These are phyloP conservation scores for Adiantum capillusveneris DNA, from an alignment of 75 land plant species.

Conservation along the genomic window DNA sequence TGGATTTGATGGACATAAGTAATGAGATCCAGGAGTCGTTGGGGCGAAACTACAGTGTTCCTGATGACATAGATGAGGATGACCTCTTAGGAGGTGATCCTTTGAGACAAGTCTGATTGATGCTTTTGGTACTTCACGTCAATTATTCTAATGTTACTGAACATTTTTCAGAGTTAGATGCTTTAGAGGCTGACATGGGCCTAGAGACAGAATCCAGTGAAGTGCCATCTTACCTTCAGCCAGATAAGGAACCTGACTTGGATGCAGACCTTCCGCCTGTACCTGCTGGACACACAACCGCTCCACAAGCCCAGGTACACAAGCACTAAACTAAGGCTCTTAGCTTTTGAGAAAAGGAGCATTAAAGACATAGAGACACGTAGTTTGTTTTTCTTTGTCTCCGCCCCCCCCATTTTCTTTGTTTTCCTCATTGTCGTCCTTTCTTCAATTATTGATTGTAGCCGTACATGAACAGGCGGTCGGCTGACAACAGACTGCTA, in stretches of 20 bases:
- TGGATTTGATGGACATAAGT: constrained; percentile 95
- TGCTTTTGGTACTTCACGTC: too few species aligned
- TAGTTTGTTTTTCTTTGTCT: too few species aligned
- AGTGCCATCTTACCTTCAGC: constrained; percentile 89
- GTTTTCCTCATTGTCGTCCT: too few species aligned
- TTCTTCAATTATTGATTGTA: too few species aligned
- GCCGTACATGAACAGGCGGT: too few species aligned
- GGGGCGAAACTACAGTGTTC: constrained; percentile 95
- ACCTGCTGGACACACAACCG: constrained; percentile 55
- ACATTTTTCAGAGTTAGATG: constrained; percentile 72
- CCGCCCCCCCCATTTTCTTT: too few species aligned
- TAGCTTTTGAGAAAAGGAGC: too few species aligned
- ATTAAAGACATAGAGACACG: too few species aligned
- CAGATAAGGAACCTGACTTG: constrained; percentile 74
- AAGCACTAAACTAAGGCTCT: too few species aligned
- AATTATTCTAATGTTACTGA: not conserved
- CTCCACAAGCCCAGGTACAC: constrained; percentile 28
- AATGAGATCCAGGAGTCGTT: constrained; percentile 95
- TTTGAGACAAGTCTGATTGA: not conserved
- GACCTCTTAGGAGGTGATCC: constrained; percentile 96
- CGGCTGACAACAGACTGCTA: too few species aligned
- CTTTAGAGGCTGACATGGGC: constrained; percentile 94
- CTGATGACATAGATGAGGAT: constrained; percentile 98
- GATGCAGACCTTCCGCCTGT: constrained; percentile 89
- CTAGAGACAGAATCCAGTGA: constrained; percentile 57